A percentile compares a stretch with the other conserved stretches of the same genome.
phyloP scores from a whole-genome alignment of 495 filamentous ascomycete species.

The Neurospora africana region DNA sequence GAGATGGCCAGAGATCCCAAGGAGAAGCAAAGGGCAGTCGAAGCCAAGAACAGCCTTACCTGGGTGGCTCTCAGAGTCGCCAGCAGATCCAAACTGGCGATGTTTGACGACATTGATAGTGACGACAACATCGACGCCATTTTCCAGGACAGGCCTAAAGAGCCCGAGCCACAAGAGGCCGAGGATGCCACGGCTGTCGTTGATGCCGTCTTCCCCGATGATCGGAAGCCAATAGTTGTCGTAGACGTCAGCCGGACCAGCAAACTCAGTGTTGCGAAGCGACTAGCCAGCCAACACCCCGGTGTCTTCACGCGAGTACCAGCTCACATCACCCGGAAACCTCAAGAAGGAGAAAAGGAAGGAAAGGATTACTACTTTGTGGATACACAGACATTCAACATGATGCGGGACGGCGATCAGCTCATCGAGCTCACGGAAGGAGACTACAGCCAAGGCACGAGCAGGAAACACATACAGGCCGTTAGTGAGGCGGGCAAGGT shows the following conservation, averaged over 20 bases:
- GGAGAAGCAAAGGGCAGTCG: slow-evolving; percentile 53
- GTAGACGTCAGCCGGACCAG: slow-evolving; percentile 31
- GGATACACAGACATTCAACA: slow-evolving; percentile 34
- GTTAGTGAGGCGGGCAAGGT: slow-evolving; percentile 38
- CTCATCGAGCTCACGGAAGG: slow-evolving; percentile 37
- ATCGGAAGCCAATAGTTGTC: slow-evolving; percentile 35
- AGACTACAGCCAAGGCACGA: slow-evolving; percentile 36
- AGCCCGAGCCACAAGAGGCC: slow-evolving; percentile 10
- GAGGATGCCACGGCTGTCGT: slow-evolving; percentile 14
- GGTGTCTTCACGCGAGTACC: slow-evolving; percentile 28
- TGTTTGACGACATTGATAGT: slow-evolving; percentile 80
- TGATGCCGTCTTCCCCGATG: slow-evolving; percentile 27
- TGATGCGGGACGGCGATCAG: slow-evolving; percentile 41
- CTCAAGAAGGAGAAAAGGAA: slow-evolving; percentile 34
- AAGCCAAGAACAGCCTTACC: slow-evolving; percentile 69
- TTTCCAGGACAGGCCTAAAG: slow-evolving; percentile 32
- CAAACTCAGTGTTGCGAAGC: slow-evolving; percentile 26
- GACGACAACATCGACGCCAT: slow-evolving; percentile 53
- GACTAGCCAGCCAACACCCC: slow-evolving; percentile 32
- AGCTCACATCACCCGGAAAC: slow-evolving; percentile 32
- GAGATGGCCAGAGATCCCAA: slow-evolving; percentile 65
- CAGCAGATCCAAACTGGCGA: slow-evolving; percentile 53
- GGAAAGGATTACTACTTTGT: slow-evolving; percentile 38
- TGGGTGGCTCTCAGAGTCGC: slow-evolving; percentile 82
- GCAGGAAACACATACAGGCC: slow-evolving; percentile 31